phyloP scores from a whole-genome alignment of 345 rosid genomes.

The Eucalyptus victrix region DNA sequence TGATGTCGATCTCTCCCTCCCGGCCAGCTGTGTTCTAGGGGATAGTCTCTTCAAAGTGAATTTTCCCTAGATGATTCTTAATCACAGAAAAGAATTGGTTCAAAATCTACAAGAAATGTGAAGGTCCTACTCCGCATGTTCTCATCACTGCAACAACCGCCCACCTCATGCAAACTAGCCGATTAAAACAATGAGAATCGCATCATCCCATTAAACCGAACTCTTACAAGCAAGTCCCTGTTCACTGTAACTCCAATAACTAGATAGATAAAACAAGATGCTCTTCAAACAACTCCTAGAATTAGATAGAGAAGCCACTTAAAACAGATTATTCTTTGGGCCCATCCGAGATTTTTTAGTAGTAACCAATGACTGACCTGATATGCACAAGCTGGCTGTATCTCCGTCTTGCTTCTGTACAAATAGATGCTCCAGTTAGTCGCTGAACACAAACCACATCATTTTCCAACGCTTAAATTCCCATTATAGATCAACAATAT shows the following conservation, averaged over 20 bases:
- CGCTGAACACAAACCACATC: background rate
- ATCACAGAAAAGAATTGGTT: background rate
- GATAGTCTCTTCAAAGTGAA: background rate
- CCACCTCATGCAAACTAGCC: background rate
- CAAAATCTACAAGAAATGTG: background rate
- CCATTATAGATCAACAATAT: background rate
- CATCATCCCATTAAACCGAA: background rate
- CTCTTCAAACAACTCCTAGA: background rate
- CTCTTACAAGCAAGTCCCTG: background rate
- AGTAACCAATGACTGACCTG: background rate
- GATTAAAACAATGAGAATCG: background rate
- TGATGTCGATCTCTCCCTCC: background rate
- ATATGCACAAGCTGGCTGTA: background rate
- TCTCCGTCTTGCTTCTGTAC: background rate
- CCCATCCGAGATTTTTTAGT: background rate
- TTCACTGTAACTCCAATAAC: background rate
- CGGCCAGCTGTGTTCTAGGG: background rate
- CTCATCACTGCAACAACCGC: background rate
- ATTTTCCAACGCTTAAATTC: background rate
- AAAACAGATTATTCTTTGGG: background rate
- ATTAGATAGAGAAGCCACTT: background rate
- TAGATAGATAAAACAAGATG: background rate
- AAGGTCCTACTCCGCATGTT: background rate
- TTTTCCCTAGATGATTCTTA: background rate
- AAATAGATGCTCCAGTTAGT: background rate